A percentile compares a stretch with the other conserved stretches of the same genome.
These are phyloP conservation scores for Scenedesmus sp. DNA, from an alignment of 163 green algal genomes.

Conservation along the genomic window DNA sequence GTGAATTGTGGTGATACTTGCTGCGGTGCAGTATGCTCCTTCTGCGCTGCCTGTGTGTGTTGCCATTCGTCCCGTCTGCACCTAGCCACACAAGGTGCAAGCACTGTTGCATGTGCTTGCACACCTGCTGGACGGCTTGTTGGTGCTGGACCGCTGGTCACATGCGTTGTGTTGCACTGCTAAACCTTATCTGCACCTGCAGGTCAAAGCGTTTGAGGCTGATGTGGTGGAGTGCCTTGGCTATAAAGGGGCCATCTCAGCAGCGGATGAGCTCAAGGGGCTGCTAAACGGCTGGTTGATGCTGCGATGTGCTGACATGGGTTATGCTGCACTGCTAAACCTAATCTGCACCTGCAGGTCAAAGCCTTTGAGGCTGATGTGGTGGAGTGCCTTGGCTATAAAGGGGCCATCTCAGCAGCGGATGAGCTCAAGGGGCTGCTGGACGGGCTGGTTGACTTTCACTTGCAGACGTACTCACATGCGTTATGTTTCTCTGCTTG, in stretches of 20 bases:
- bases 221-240: conserved; percentile 69
- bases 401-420: conserved; percentile 65
- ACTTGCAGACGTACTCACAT: too few species aligned
- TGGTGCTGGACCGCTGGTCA: too few species aligned
- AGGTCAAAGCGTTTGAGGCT: conserved; percentile 62
- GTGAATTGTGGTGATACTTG: too few species aligned
- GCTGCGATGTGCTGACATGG: too few species aligned
- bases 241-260: conserved; percentile 65
- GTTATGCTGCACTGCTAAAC: not conserved
- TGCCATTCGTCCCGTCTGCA: too few species aligned
- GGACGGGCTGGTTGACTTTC: conserved; percentile 54
- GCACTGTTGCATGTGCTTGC: too few species aligned
- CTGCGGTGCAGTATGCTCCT: too few species aligned
- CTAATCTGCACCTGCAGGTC: not conserved
- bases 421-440: conserved; percentile 74
- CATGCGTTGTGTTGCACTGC: not conserved
- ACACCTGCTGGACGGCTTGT: too few species aligned
- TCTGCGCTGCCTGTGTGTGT: too few species aligned
- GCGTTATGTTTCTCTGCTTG: too few species aligned
- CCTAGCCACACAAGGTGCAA: too few species aligned
- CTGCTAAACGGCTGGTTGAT: not conserved
- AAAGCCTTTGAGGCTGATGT: conserved; percentile 68
- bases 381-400: conserved; percentile 68
- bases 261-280: conserved; percentile 68
- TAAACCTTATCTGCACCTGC: not conserved